Percentiles rank a stretch among this genome's conserved stretches.
Conservation (phyloP, 345 rosid genomes). For the Pseudoturritis turrita region DNA sequence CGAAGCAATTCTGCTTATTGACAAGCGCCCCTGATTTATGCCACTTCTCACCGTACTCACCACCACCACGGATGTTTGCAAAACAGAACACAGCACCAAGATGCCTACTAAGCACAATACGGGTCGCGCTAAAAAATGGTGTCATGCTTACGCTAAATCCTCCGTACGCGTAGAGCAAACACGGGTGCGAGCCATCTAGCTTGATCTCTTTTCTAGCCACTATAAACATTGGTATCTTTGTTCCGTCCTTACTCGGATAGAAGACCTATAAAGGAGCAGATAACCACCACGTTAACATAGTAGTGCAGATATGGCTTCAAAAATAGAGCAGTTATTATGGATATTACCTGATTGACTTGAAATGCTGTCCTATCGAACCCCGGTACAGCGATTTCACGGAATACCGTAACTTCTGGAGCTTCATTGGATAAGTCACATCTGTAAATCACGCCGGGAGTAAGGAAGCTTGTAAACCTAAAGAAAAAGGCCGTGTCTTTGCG, state of each 20-base stretch:
- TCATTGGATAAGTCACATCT: slow-evolving; percentile 53
- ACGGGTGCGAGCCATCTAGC: slow-evolving; percentile 83
- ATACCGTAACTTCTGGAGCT: slow-evolving; percentile 60
- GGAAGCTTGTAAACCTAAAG: slow-evolving; percentile 75
- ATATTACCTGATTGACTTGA: slow-evolving; percentile 69
- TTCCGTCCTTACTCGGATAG: slow-evolving; percentile 75
- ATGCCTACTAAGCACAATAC: slow-evolving; percentile 64
- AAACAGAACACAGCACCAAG: slow-evolving; percentile 75
- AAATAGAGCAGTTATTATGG: neutral
- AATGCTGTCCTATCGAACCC: slow-evolving; percentile 76
- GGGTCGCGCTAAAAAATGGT: slow-evolving; percentile 68
- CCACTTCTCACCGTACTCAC: slow-evolving; percentile 98
- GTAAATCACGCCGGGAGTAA: slow-evolving; percentile 79
- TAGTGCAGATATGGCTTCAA: neutral
- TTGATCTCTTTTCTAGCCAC: slow-evolving; percentile 55
- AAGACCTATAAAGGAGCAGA: slow-evolving; percentile 47
- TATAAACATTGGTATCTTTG: slow-evolving; percentile 72
- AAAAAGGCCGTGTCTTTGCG: slow-evolving; percentile 57
- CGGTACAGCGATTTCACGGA: slow-evolving; percentile 68
- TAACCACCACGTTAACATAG: neutral
- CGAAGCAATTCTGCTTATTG: slow-evolving; percentile 82
- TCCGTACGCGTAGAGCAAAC: slow-evolving; percentile 88
- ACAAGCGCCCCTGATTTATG: slow-evolving; percentile 80
- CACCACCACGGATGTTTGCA: slow-evolving; percentile 95
- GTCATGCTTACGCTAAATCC: slow-evolving; percentile 76